phyloP scores from a whole-genome alignment of 805 yeast genomes.

The Suhomyces faveliae region DNA sequence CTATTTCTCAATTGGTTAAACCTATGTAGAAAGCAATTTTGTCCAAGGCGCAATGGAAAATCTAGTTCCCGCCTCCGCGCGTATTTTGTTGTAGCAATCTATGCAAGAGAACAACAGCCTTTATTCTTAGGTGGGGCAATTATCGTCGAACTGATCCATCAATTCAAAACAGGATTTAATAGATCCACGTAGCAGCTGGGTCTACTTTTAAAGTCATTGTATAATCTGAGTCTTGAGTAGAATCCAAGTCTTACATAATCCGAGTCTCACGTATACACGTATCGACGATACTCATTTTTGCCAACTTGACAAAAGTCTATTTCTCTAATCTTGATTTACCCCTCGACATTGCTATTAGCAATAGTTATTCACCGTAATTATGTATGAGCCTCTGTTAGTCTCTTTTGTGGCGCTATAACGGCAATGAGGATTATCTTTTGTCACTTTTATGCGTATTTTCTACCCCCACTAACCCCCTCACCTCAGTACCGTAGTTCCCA shows the following conservation, averaged over 20 bases:
- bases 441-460: not conserved
- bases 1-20: not conserved
- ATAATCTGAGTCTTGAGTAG: too few relatives aligned
- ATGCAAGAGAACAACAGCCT: not conserved
- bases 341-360: not conserved
- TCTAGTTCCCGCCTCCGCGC: not conserved
- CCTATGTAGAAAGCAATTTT: not conserved
- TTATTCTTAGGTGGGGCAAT: not conserved
- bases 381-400: not conserved
- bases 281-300: not conserved
- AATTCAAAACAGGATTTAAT: too few relatives aligned
- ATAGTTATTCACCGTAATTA: not conserved
- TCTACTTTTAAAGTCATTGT: too few relatives aligned
- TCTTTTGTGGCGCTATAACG: not conserved
- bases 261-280: not conserved
- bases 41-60: not conserved
- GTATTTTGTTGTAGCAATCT: not conserved
- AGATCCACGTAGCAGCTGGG: not conserved
- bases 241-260: too few relatives aligned
- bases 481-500: not conserved
- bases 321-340: not conserved
- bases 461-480: constrained; percentile 1
- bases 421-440: not conserved
- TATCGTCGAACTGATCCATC: not conserved
- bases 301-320: not conserved